Evolutionary conservation across 345 rosid species (phyloP), one percentile per base, ranked within the genome.

Genomic region (Crucihimalaya himalaica): DNA sequence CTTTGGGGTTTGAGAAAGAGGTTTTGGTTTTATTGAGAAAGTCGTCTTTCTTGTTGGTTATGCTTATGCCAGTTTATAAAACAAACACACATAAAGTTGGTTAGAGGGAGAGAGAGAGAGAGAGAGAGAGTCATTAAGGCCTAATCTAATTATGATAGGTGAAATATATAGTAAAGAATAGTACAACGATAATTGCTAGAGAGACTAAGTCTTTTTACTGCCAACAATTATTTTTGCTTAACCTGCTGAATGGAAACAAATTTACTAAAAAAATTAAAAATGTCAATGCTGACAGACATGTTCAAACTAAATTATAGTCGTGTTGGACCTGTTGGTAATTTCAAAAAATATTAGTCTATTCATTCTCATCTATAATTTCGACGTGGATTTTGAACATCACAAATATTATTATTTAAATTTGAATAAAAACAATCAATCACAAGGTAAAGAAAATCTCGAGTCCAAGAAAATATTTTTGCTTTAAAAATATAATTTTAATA

Each of bases 131-230:
- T 80, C 66, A 76, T 82, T 79, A 84, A 89, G 81, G 87, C 83
- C 78, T 83, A 82, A 83, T 84, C 88, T 70, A 88, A 89, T 87
- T 80, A 81, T 42, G 86, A 82, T 47, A 15, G 53, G 60, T 66
- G 35, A 74, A 66, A 57, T 9, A 21, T 72, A 34, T 12, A 52
- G 5, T 29, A 54, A 63, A 53, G 20, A 16, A 40, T 35, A 50
- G 0, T 43, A n/a, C 15, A 28, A 64, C 54, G 25, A 42, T 40
- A 18, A 63, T 20, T 27, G 55, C 37, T 56, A 56, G 34, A 32
- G 14, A 57, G 47, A 47, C 66, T n/a, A 34, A 57, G 46, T 45
- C 27, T 19, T 31, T 31, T 58, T 6, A 11, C 63, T 72, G 32
- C 35, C 46, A 29, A 31, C 53, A 28, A 62, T 63, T 27, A 28